A percentile compares a stretch with the other conserved stretches of the same genome.
Conservation (phyloP, 176 grass and related monocot species). For the Saccharum spontaneum region DNA sequence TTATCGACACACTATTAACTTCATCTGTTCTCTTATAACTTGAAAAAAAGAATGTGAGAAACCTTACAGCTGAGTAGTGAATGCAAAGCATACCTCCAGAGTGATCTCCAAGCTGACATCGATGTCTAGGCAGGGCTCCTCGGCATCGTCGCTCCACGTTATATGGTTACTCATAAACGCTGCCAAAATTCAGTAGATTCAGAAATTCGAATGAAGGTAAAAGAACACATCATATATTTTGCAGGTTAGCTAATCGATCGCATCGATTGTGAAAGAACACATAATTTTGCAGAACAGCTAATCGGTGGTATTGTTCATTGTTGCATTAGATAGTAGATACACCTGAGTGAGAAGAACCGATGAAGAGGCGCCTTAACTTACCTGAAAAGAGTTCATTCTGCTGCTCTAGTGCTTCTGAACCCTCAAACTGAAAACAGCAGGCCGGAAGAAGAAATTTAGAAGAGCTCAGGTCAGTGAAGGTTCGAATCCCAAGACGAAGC, state of each 20-base stretch:
- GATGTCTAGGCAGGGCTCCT: slow-evolving; percentile 59
- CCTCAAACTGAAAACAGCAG: slow-evolving; percentile 61
- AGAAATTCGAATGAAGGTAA: neutral
- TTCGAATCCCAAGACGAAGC: neutral
- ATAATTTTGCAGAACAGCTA: no score
- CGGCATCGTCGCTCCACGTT: slow-evolving; percentile 55
- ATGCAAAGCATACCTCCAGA: slow-evolving; percentile 51
- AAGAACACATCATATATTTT: neutral
- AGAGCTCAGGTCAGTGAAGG: neutral
- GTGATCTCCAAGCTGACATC: slow-evolving; percentile 73
- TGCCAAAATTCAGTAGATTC: slow-evolving; percentile 14
- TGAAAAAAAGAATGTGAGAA: neutral
- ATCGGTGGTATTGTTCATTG: neutral
- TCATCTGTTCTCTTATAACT: neutral
- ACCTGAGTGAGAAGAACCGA: neutral
- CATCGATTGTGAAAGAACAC: neutral
- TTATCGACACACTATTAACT: neutral
- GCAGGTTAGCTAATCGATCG: neutral
- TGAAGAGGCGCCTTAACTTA: neutral
- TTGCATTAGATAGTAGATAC: neutral
- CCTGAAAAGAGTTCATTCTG: slow-evolving; percentile 84
- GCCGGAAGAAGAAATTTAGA: neutral
- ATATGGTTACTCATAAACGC: slow-evolving; percentile 85
- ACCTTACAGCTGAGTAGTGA: neutral
- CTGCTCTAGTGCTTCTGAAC: slow-evolving; percentile 56